Percentiles rank a stretch among this genome's conserved stretches.
Evolutionary conservation across 2,329 filamentous ascomycete species (phyloP).

Genomic region (Amauroascus verrucosus): DNA sequence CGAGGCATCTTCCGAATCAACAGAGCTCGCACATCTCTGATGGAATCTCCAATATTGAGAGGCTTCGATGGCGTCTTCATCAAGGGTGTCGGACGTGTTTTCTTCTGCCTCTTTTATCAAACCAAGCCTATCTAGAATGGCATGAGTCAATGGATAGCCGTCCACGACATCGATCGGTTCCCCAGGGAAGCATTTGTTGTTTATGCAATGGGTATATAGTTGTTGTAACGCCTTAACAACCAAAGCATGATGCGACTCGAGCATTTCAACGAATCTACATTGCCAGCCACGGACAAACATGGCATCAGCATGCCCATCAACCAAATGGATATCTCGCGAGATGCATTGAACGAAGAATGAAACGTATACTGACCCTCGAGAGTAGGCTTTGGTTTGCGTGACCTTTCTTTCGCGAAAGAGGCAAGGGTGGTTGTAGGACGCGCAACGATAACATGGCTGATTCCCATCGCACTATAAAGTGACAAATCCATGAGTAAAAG

Average conservation of each 20-base stretch:
- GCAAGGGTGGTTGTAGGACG: constrained; percentile 36
- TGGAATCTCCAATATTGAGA: constrained; percentile 29
- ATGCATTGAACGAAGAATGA: background rate
- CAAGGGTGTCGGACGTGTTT: constrained; percentile 24
- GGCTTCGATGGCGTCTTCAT: constrained; percentile 28
- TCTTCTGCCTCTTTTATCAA: constrained; percentile 37
- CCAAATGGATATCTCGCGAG: background rate
- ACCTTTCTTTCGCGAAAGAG: constrained; percentile 37
- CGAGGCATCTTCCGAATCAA: constrained; percentile 31
- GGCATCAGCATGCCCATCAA: constrained; percentile 1
- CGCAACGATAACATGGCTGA: constrained; percentile 37
- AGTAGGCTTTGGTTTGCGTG: constrained; percentile 37
- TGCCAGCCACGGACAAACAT: background rate
- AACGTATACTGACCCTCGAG: constrained; percentile 28
- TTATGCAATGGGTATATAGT: constrained; percentile 34
- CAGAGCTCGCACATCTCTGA: constrained; percentile 30
- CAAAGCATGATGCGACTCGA: constrained; percentile 35
- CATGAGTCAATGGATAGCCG: constrained; percentile 34
- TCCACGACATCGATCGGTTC: constrained; percentile 34
- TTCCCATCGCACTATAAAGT: constrained; percentile 35
- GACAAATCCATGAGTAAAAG: constrained; percentile 16
- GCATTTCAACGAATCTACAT: constrained; percentile 36
- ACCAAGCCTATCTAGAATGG: constrained; percentile 34
- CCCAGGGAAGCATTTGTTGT: constrained; percentile 36
- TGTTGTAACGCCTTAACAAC: constrained; percentile 36